phyloP scores from a whole-genome alignment of 306 rosid species.

The Corylus americana region DNA sequence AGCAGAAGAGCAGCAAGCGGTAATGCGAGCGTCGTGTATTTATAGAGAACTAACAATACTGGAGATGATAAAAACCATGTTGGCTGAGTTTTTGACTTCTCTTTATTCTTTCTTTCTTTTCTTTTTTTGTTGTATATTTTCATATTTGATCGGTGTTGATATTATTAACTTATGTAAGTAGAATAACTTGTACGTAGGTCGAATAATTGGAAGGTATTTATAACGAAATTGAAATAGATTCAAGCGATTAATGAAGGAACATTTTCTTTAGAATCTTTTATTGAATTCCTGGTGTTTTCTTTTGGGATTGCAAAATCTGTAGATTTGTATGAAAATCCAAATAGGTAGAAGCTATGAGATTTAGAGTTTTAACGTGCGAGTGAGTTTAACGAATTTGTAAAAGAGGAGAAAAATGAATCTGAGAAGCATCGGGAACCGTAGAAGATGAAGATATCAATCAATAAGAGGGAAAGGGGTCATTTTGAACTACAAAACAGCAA shows the following conservation, averaged over 20 bases:
- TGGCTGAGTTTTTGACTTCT: constrained; percentile 19
- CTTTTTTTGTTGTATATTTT: neutral
- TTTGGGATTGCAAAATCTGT: neutral
- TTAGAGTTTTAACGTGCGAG: neutral
- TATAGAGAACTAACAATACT: constrained; percentile 41
- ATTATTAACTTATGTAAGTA: constrained; percentile 1
- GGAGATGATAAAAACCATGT: constrained; percentile 16
- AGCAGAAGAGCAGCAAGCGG: constrained; percentile 65
- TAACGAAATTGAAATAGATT: neutral
- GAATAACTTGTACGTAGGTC: constrained; percentile 11
- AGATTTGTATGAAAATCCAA: no score
- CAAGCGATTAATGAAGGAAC: neutral
- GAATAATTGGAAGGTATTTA: constrained; percentile 10
- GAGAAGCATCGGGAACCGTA: neutral
- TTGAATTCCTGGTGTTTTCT: neutral
- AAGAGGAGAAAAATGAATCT: neutral
- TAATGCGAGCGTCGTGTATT: constrained; percentile 34
- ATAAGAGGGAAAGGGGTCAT: neutral
- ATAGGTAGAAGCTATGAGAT: neutral
- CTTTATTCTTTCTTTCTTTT: constrained; percentile 1
- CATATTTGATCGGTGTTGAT: constrained; percentile 3
- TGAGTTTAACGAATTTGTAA: neutral
- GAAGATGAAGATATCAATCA: neutral
- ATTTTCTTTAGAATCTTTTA: neutral
- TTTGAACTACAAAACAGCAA: neutral